Evolutionary conservation across 371 early-diverging fungal species (phyloP).

Genomic region (Rhizopus arrhizus): DNA sequence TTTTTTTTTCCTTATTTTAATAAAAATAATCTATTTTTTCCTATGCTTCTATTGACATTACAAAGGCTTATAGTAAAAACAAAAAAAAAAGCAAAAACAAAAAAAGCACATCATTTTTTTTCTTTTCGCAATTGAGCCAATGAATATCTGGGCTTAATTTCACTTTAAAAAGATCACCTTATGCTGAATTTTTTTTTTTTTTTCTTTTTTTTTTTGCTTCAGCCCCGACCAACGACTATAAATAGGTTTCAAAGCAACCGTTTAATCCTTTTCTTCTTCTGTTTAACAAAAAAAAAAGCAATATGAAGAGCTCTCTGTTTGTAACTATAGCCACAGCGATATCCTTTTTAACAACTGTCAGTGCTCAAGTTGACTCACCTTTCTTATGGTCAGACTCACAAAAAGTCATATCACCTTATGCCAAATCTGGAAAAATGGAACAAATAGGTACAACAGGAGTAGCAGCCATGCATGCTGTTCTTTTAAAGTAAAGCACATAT

Average conservation of each 20-base stretch:
- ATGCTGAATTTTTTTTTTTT: not conserved
- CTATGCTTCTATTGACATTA: too few species aligned
- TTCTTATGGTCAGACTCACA: conserved; percentile 43
- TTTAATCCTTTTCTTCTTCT: conserved; percentile 3
- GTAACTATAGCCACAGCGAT: conserved; percentile 24
- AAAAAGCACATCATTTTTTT: too few species aligned
- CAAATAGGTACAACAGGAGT: conserved; percentile 50
- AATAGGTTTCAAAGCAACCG: not conserved
- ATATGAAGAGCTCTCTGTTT: conserved; percentile 21
- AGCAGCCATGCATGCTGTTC: conserved; percentile 49
- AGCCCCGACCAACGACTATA: not conserved
- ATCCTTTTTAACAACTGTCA: not conserved
- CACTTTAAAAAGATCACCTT: too few species aligned
- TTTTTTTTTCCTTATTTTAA: too few species aligned
- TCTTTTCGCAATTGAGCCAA: too few species aligned
- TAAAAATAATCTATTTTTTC: too few species aligned
- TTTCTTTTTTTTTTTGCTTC: not conserved
- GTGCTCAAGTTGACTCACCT: conserved; percentile 25
- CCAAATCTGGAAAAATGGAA: conserved; percentile 47
- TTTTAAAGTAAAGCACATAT: conserved; percentile 37
- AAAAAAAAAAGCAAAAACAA: too few species aligned
- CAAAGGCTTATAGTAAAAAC: too few species aligned
- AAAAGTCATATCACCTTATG: conserved; percentile 39
- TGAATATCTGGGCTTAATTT: too few species aligned
- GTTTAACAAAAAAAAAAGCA: not conserved